These are phyloP conservation scores for Xylariales sp. DNA, from an alignment of 2,329 filamentous ascomycete species.

Conservation along the genomic window DNA sequence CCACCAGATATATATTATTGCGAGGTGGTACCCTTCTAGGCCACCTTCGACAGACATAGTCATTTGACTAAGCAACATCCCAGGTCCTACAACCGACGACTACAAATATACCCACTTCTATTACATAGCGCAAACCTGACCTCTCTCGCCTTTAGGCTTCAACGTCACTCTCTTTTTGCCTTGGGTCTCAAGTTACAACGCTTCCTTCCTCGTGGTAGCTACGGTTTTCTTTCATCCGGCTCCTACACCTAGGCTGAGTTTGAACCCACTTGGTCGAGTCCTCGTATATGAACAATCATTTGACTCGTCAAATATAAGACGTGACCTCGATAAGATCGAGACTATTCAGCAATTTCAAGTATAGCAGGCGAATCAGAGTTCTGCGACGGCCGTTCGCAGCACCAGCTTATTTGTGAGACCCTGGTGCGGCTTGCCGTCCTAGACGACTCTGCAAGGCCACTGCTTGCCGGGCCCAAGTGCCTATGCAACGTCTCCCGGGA, in stretches of 20 bases:
- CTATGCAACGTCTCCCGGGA: slow-evolving; percentile 33
- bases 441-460: slow-evolving; percentile 35
- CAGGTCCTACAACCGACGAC: slow-evolving; percentile 3
- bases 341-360: slow-evolving; percentile 1
- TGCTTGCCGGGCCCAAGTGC: slow-evolving; percentile 35
- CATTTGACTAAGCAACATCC: neutral
- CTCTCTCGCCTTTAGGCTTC: slow-evolving; percentile 9
- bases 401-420: slow-evolving; percentile 28
- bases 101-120: slow-evolving; percentile 2
- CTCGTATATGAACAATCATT: neutral
- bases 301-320: neutral
- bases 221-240: neutral
- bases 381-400: slow-evolving; percentile 50
- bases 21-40: too few species aligned
- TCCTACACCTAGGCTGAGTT: neutral
- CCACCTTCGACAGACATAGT: neutral
- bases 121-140: slow-evolving; percentile 5
- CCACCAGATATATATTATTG: too few species aligned
- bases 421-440: slow-evolving; percentile 36
- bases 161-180: slow-evolving; percentile 2
- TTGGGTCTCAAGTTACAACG: slow-evolving; percentile 1
- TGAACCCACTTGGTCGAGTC: slow-evolving; percentile 5
- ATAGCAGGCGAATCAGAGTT: slow-evolving; percentile 13
- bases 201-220: neutral
- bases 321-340: neutral